phyloP scores from a whole-genome alignment of 371 early-diverging fungal genomes.

The Actinomortierella ambigua region DNA sequence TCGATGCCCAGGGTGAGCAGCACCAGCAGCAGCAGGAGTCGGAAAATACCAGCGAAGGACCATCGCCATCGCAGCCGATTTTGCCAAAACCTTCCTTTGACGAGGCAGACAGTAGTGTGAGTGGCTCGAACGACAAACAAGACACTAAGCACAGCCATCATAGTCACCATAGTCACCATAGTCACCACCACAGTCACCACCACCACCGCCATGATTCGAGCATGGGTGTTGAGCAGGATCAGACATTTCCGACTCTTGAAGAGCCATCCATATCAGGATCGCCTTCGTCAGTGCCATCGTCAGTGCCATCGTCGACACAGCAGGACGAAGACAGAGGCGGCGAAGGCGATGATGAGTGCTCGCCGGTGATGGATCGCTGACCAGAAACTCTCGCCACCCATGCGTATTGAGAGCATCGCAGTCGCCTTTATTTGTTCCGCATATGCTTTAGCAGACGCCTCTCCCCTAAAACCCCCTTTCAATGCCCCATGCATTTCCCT shows the following conservation, averaged over 20 bases:
- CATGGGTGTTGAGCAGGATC: too few species aligned
- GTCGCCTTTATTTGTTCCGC: too few species aligned
- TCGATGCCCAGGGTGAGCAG: background rate
- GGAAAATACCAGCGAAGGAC: background rate
- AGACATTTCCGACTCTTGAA: too few species aligned
- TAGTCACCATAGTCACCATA: too few species aligned
- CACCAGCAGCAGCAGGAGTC: background rate
- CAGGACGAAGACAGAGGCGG: constrained; percentile 8
- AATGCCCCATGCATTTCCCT: too few species aligned
- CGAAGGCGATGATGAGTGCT: constrained; percentile 32
- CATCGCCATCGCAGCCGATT: background rate
- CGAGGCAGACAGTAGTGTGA: background rate
- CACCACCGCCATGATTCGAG: too few species aligned
- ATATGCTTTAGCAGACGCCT: too few species aligned
- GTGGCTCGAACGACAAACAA: background rate
- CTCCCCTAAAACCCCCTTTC: too few species aligned
- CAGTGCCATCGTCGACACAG: background rate
- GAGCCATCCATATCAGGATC: constrained; percentile 4
- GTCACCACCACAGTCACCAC: too few species aligned
- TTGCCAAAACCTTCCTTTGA: background rate
- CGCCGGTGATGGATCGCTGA: constrained; percentile 19
- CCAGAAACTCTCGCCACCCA: background rate
- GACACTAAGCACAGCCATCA: too few species aligned
- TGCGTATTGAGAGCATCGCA: too few species aligned
- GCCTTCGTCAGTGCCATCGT: background rate